These are phyloP conservation scores for Thalassiosira profunda DNA, from an alignment of 108 stramenopile genomes.

Conservation along the genomic window DNA sequence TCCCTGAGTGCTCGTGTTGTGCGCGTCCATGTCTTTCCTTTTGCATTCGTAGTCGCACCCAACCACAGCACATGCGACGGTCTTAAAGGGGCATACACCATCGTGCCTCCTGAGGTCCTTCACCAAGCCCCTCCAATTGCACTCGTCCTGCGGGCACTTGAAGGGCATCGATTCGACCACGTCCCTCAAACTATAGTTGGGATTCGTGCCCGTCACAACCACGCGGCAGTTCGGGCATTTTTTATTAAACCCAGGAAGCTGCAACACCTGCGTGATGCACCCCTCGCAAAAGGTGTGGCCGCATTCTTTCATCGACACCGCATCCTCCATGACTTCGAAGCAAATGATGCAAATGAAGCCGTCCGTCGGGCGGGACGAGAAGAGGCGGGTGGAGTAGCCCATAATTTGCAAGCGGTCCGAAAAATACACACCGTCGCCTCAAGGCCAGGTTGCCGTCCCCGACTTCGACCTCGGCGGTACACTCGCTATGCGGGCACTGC, in stretches of 20 bases:
- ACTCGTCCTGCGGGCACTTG: not conserved
- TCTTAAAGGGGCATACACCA: not conserved
- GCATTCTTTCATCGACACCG: conserved; percentile 14
- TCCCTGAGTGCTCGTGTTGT: not conserved
- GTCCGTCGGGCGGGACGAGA: not conserved
- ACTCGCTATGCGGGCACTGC: no score
- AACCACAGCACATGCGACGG: not conserved
- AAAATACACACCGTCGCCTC: no score
- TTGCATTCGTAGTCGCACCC: not conserved
- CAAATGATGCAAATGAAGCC: conserved; percentile 14
- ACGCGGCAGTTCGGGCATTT: conserved; percentile 14
- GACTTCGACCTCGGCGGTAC: no score
- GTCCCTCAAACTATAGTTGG: not conserved
- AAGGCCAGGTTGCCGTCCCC: no score
- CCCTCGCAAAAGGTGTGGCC: conserved; percentile 22
- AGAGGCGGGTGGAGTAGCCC: conserved; percentile 15
- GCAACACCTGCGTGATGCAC: conserved; percentile 2
- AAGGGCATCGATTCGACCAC: not conserved
- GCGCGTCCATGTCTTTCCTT: not conserved
- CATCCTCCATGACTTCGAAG: conserved; percentile 8
- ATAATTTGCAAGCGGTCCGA: no score
- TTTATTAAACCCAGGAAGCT: not conserved
- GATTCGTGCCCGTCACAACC: conserved; percentile 12
- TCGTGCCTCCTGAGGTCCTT: not conserved
- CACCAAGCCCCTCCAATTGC: not conserved